phyloP scores from a whole-genome alignment of 83 land plant species.

The Picea abies region DNA sequence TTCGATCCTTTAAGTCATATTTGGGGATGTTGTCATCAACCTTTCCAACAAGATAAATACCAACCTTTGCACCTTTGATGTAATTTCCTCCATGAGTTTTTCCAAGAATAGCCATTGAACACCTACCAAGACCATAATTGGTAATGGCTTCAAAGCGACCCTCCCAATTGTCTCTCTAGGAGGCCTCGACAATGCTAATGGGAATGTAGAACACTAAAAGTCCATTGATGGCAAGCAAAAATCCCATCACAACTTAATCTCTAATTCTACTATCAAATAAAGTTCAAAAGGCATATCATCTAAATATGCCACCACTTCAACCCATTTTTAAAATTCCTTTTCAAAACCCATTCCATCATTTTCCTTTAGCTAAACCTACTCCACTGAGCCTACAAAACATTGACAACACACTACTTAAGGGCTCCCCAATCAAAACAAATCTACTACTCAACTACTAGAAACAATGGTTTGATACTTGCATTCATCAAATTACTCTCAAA shows the following conservation, averaged over 20 bases:
- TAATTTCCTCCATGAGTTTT: constrained; percentile 95
- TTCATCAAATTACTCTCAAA: no score
- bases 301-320: no score
- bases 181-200: constrained; percentile 73
- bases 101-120: constrained; percentile 90
- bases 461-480: no score
- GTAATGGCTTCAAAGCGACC: constrained; percentile 89
- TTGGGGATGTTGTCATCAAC: constrained; percentile 87
- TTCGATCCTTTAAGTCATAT: constrained; percentile 87
- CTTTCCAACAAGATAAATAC: constrained; percentile 94
- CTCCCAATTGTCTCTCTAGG: constrained; percentile 86
- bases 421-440: no score
- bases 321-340: no score
- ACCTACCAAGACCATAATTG: constrained; percentile 94
- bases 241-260: constrained; percentile 76
- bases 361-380: no score
- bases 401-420: no score
- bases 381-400: no score
- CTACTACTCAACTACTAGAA: no score
- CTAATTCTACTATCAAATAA: no score
- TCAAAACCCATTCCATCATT: no score
- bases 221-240: constrained; percentile 80
- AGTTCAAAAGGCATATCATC: no score
- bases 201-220: constrained; percentile 76
- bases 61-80: constrained; percentile 96